Evolutionary conservation across 2,329 filamentous ascomycete genomes (phyloP).

Genomic region (Lecanicillium sp.): DNA sequence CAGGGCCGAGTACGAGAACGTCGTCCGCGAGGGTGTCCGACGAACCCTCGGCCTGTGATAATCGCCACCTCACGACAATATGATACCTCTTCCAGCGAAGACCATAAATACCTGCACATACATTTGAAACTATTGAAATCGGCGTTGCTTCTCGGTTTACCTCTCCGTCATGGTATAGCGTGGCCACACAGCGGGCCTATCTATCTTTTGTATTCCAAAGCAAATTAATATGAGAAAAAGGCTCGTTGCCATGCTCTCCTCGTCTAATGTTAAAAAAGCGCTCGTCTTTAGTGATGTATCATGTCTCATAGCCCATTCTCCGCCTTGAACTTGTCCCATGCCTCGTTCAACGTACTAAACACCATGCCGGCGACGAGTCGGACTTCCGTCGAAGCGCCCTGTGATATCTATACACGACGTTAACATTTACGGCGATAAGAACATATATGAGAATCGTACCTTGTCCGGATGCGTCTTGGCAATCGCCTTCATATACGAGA

Average conservation of each 20-base stretch:
- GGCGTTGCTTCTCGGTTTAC: no score
- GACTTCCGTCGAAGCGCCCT: conserved; percentile 59
- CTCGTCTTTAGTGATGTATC: conserved; percentile 5
- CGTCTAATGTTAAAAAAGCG: conserved; percentile 9
- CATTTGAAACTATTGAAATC: no score
- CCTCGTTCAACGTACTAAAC: conserved; percentile 64
- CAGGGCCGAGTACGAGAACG: conserved; percentile 75
- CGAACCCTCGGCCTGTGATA: conserved; percentile 69
- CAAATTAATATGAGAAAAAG: neutral
- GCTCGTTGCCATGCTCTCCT: neutral
- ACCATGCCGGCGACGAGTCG: conserved; percentile 60
- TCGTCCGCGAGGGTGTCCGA: conserved; percentile 76
- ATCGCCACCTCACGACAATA: no score
- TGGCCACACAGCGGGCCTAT: no score
- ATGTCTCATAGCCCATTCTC: conserved; percentile 54
- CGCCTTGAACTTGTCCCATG: conserved; percentile 67
- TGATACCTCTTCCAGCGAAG: no score
- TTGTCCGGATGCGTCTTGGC: conserved; percentile 98
- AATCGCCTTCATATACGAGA: conserved; percentile 98
- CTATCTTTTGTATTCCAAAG: conserved; percentile 1
- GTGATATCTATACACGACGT: conserved; percentile 45
- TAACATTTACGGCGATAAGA: conserved; percentile 12
- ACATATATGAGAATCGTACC: conserved; percentile 49
- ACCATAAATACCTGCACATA: no score
- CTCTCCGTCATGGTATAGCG: no score